Conservation (phyloP, 495 filamentous ascomycete species). For the Neurospora hispaniola region DNA sequence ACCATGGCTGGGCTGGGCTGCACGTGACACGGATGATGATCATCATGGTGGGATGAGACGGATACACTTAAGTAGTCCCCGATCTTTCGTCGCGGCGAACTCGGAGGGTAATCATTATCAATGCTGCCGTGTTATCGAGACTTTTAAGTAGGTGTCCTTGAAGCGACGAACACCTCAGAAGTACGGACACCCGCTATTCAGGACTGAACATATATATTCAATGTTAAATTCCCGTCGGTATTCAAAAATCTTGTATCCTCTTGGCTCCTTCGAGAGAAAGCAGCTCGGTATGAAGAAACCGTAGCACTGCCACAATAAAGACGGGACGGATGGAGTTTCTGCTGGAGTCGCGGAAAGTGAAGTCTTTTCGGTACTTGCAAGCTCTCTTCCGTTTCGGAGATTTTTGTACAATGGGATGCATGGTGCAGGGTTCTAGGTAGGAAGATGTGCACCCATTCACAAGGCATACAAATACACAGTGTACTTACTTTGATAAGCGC, state of each 20-base stretch:
- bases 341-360: background rate
- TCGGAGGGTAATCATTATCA: background rate
- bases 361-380: background rate
- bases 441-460: background rate
- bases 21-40: background rate
- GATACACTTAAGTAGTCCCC: background rate
- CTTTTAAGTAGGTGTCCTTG: background rate
- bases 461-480: background rate
- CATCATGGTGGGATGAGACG: background rate
- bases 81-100: background rate
- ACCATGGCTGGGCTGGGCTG: too few relatives aligned
- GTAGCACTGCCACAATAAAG: background rate
- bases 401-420: background rate
- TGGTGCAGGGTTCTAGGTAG: background rate
- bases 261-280: background rate
- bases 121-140: background rate
- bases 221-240: background rate
- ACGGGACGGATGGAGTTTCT: background rate
- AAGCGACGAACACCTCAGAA: background rate
- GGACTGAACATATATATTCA: background rate
- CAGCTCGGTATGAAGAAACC: background rate
- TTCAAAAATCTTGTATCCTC: background rate
- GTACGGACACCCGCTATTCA: background rate
- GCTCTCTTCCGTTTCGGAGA: background rate
- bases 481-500: background rate